Conservation (phyloP, 805 yeast species). For the Candida nonsorbophila region DNA sequence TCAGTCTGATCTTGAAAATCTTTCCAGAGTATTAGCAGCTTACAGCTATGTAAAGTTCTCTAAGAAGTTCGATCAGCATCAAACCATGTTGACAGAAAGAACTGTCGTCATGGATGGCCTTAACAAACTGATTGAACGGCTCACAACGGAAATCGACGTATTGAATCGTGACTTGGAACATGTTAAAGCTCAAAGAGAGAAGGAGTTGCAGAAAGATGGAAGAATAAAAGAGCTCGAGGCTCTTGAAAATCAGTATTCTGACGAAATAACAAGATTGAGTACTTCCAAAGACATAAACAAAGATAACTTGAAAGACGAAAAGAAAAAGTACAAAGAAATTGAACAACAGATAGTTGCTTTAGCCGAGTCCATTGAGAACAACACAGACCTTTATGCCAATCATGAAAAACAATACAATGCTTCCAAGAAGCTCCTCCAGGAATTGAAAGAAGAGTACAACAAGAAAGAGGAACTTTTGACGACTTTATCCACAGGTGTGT, state of each 20-base stretch:
- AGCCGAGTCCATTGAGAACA: slow-evolving; percentile 25
- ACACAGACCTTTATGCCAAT: slow-evolving; percentile 28
- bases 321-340: slow-evolving; percentile 24
- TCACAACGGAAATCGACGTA: slow-evolving; percentile 50
- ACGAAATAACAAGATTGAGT: slow-evolving; percentile 61
- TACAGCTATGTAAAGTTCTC: slow-evolving; percentile 55
- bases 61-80: slow-evolving; percentile 36
- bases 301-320: slow-evolving; percentile 57
- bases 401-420: slow-evolving; percentile 42
- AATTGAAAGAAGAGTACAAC: slow-evolving; percentile 42
- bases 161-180: slow-evolving; percentile 57
- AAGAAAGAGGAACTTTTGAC: slow-evolving; percentile 76
- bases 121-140: slow-evolving; percentile 38
- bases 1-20: slow-evolving; percentile 72
- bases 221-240: slow-evolving; percentile 55
- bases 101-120: slow-evolving; percentile 36
- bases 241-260: slow-evolving; percentile 50
- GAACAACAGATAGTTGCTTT: slow-evolving; percentile 29
- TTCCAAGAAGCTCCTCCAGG: slow-evolving; percentile 39
- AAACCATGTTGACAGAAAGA: slow-evolving; percentile 37
- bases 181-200: slow-evolving; percentile 47
- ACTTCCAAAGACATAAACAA: slow-evolving; percentile 55
- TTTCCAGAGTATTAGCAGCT: slow-evolving; percentile 69
- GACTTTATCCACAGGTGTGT: slow-evolving; percentile 83
- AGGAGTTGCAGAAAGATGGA: slow-evolving; percentile 58